Evolutionary conservation across 768 basidiomycete genomes (phyloP).

Genomic region (Clathrus columnatus): DNA sequence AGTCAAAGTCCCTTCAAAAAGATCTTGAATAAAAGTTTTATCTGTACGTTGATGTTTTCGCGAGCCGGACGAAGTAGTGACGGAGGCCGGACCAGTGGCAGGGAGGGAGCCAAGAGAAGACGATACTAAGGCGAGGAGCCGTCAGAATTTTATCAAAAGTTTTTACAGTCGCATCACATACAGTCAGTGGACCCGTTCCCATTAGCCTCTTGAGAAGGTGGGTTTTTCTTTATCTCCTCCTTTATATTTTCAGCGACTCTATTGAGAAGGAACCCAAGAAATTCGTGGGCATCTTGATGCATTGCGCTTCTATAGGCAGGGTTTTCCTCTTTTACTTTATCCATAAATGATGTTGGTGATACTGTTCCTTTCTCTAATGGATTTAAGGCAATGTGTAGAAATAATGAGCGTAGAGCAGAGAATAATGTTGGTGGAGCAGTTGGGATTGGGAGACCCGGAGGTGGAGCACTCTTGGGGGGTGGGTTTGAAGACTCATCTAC

Average conservation of each 20-base stretch:
- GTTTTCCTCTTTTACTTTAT: slow-evolving; percentile 89
- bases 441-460: slow-evolving; percentile 40
- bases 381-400: slow-evolving; percentile 71
- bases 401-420: slow-evolving; percentile 89
- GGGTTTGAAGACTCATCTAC: slow-evolving; percentile 7
- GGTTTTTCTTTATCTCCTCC: slow-evolving; percentile 43
- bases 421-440: slow-evolving; percentile 68
- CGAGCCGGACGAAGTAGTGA: slow-evolving; percentile 12
- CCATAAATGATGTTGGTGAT: slow-evolving; percentile 84
- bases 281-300: slow-evolving; percentile 99
- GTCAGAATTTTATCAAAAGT: slow-evolving; percentile 7
- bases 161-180: slow-evolving; percentile 31
- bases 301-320: slow-evolving; percentile 82
- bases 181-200: slow-evolving; percentile 36
- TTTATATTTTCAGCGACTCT: slow-evolving; percentile 90
- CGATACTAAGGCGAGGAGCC: slow-evolving; percentile 36
- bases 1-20: slow-evolving; percentile 90
- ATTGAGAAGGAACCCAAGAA: slow-evolving; percentile 90
- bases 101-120: slow-evolving; percentile 50
- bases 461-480: slow-evolving; percentile 12
- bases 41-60: slow-evolving; percentile 17
- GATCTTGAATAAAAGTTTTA: slow-evolving; percentile 75
- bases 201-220: slow-evolving; percentile 19
- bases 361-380: slow-evolving; percentile 76
- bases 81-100: slow-evolving; percentile 24